Percentiles rank a stretch among this genome's conserved stretches.
Evolutionary conservation across 257 asterid species (phyloP).

Genomic region (Vinca minor): DNA sequence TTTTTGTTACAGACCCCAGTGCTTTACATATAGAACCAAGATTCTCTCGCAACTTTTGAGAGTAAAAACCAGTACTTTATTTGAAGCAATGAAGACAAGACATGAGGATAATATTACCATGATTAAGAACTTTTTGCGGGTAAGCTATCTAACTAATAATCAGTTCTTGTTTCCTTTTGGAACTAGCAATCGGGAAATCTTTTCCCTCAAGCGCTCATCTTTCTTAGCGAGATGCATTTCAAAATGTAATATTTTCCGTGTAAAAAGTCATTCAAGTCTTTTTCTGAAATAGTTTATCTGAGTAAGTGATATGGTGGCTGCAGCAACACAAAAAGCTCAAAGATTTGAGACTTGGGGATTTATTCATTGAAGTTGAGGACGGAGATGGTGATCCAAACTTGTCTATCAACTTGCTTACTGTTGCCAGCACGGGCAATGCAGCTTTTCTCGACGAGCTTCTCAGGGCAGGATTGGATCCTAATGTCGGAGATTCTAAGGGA

Average conservation of each 20-base stretch:
- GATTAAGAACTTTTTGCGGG: conserved; percentile 78
- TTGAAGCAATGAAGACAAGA: conserved; percentile 59
- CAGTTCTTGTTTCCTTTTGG: conserved; percentile 3
- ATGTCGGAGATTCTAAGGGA: conserved; percentile 70
- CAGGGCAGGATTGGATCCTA: conserved; percentile 75
- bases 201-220: neutral
- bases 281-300: neutral
- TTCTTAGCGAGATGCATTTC: neutral
- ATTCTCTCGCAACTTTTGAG: conserved; percentile 71
- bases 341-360: conserved; percentile 51
- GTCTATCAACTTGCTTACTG: conserved; percentile 65
- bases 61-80: conserved; percentile 51
- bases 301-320: conserved; percentile 6
- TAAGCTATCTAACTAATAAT: conserved; percentile 13
- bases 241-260: neutral
- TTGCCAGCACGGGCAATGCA: conserved; percentile 80
- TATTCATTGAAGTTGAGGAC: conserved; percentile 48
- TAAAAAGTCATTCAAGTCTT: neutral
- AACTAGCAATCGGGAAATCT: neutral
- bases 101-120: conserved; percentile 58
- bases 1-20: conserved; percentile 61
- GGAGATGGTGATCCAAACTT: conserved; percentile 47
- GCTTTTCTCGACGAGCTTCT: conserved; percentile 84
- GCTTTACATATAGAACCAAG: conserved; percentile 74
- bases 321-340: conserved; percentile 77